Conservation (phyloP, 805 yeast species). For the Tetrapisispora taiwanensis region DNA sequence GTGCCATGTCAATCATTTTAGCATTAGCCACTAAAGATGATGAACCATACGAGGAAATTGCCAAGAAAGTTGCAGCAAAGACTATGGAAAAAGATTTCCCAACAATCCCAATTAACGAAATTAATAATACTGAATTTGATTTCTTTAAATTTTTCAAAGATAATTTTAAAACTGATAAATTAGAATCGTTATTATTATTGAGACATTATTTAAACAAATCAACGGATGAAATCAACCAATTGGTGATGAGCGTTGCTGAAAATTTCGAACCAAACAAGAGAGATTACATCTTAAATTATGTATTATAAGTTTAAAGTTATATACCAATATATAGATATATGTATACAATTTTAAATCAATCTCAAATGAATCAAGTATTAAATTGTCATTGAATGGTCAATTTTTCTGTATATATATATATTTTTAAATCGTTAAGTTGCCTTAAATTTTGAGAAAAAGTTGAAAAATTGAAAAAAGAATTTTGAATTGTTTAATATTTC, state of each 20-base stretch:
- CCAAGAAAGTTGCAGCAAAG: constrained; percentile 25
- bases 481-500: too few species aligned
- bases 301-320: constrained; percentile 8
- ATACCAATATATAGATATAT: too few species aligned
- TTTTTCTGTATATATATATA: too few species aligned
- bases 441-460: too few species aligned
- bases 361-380: too few species aligned
- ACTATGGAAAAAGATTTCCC: constrained; percentile 20
- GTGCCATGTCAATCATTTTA: constrained; percentile 21
- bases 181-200: constrained; percentile 15
- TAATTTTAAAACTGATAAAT: constrained; percentile 8
- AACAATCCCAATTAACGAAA: constrained; percentile 15
- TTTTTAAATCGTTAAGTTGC: too few species aligned
- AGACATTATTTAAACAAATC: constrained; percentile 3
- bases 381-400: too few species aligned
- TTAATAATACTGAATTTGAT: constrained; percentile 13
- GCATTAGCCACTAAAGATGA: constrained; percentile 17
- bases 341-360: too few species aligned
- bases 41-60: constrained; percentile 18
- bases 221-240: constrained; percentile 9
- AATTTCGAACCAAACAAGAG: constrained; percentile 20
- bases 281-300: constrained; percentile 19
- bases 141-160: constrained; percentile 17
- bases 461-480: too few species aligned
- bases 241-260: constrained; percentile 14